These are phyloP conservation scores for Avena eriantha DNA, from an alignment of 176 grass and related monocot species.

Conservation along the genomic window DNA sequence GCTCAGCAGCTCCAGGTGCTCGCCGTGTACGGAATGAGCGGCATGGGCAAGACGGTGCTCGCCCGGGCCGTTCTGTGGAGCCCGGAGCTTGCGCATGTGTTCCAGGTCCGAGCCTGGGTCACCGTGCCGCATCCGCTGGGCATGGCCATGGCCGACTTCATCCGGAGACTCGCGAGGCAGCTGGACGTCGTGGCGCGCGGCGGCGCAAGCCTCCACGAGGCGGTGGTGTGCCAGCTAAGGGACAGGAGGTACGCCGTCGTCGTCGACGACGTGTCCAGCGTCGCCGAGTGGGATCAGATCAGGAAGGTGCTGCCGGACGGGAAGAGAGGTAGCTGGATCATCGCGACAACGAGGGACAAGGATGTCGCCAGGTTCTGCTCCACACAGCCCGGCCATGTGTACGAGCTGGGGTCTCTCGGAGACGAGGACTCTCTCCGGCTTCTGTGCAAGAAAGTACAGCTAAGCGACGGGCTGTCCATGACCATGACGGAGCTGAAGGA, in stretches of 20 bases:
- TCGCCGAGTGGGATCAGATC: not conserved
- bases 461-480: not conserved
- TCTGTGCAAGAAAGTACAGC: not conserved
- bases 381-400: not conserved
- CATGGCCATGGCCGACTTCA: not conserved
- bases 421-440: not conserved
- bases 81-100: not conserved
- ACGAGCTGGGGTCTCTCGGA: not conserved
- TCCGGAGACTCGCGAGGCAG: not conserved
- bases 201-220: not conserved
- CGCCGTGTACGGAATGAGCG: constrained; percentile 11
- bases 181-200: not conserved
- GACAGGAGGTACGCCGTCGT: not conserved
- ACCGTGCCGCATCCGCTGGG: constrained; percentile 2
- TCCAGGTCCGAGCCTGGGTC: constrained; percentile 10
- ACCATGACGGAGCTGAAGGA: not conserved
- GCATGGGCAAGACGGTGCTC: constrained; percentile 29
- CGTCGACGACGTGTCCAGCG: not conserved
- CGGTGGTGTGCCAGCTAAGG: not conserved
- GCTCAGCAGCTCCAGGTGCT: not conserved
- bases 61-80: not conserved
- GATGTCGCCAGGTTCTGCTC: not conserved
- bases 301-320: not conserved
- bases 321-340: constrained; percentile 7
- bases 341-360: constrained; percentile 2